phyloP scores from a whole-genome alignment of 768 basidiomycete genomes.

The Rhizopogon vulgaris region DNA sequence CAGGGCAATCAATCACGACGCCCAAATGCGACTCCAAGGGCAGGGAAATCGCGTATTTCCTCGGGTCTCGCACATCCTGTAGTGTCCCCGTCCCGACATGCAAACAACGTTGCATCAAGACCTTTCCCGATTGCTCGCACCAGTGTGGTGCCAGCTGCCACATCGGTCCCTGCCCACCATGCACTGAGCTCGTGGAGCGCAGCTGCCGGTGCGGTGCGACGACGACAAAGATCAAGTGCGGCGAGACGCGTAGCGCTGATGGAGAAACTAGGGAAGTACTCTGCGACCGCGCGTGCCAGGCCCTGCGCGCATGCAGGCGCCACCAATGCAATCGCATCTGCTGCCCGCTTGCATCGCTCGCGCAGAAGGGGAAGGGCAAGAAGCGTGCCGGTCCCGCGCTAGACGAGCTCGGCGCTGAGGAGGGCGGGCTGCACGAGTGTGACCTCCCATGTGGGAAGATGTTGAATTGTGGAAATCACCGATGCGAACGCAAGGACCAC shows the following conservation, averaged over 20 bases:
- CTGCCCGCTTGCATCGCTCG: slow-evolving; percentile 78
- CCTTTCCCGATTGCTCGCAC: slow-evolving; percentile 65
- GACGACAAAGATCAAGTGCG: slow-evolving; percentile 46
- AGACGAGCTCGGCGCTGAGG: slow-evolving; percentile 43
- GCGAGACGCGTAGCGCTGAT: slow-evolving; percentile 26
- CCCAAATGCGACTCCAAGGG: neutral
- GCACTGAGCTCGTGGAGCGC: slow-evolving; percentile 57
- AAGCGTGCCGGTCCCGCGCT: slow-evolving; percentile 35
- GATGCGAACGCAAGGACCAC: slow-evolving; percentile 79
- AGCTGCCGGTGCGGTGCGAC: slow-evolving; percentile 87
- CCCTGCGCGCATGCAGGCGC: slow-evolving; percentile 74
- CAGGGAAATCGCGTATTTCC: slow-evolving; percentile 12
- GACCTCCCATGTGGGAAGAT: slow-evolving; percentile 73
- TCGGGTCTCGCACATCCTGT: slow-evolving; percentile 49
- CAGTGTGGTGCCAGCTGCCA: slow-evolving; percentile 70
- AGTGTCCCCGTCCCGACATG: slow-evolving; percentile 81
- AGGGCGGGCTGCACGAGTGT: slow-evolving; percentile 75
- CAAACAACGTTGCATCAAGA: slow-evolving; percentile 56
- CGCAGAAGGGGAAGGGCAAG: slow-evolving; percentile 60
- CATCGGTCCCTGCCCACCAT: slow-evolving; percentile 74
- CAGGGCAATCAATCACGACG: slow-evolving; percentile 2
- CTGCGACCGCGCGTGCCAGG: slow-evolving; percentile 77
- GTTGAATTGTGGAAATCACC: slow-evolving; percentile 72
- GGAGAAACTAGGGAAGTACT: slow-evolving; percentile 57
- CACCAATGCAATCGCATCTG: slow-evolving; percentile 84